Evolutionary conservation across 2,329 filamentous ascomycete species (phyloP).

Genomic region (Ophiocordyceps camponoti-saundersi): DNA sequence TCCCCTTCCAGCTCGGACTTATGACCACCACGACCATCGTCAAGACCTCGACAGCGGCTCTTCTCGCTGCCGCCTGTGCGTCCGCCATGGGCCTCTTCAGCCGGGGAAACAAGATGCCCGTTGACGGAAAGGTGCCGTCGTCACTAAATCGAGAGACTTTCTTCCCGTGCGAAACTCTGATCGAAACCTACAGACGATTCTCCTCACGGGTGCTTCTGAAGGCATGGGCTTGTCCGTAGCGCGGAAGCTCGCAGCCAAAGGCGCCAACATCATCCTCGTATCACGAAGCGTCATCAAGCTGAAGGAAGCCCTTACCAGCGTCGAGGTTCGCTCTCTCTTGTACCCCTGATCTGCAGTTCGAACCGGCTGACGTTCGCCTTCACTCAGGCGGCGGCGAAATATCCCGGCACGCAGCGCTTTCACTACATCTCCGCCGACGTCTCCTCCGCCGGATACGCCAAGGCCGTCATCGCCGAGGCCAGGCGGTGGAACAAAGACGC

Average conservation of each 20-base stretch:
- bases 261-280: constrained; percentile 75
- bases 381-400: constrained; percentile 44
- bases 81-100: constrained; percentile 49
- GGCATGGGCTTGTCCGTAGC: constrained; percentile 74
- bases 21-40: constrained; percentile 5
- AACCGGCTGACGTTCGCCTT: neutral
- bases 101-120: constrained; percentile 57
- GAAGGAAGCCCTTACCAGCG: constrained; percentile 45
- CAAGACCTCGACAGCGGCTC: constrained; percentile 9
- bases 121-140: constrained; percentile 58
- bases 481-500: constrained; percentile 60
- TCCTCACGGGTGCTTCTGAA: constrained; percentile 84
- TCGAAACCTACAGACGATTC: constrained; percentile 45
- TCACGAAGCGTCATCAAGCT: constrained; percentile 65
- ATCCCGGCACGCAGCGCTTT: constrained; percentile 57
- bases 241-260: constrained; percentile 59
- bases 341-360: neutral
- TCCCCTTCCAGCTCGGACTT: neutral
- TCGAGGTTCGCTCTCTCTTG: constrained; percentile 33
- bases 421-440: constrained; percentile 74
- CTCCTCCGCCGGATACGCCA: constrained; percentile 50
- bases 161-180: neutral
- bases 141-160: neutral
- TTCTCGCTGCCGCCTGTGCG: constrained; percentile 17
- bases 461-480: constrained; percentile 51